Conservation (phyloP, 345 rosid genomes). For the Isatis tinctoria region DNA sequence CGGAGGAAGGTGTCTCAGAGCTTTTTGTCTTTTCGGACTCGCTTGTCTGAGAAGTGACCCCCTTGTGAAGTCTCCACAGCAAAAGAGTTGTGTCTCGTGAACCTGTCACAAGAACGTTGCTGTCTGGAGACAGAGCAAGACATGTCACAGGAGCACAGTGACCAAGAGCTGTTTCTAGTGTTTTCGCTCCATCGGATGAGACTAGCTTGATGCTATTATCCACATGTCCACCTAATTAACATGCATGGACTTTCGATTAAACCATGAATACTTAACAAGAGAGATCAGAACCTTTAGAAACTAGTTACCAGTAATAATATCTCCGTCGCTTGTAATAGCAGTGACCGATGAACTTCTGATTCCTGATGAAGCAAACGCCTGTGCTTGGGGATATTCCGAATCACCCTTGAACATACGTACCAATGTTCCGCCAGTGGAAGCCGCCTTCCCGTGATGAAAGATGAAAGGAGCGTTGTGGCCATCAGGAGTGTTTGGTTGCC, state of each 20-base stretch:
- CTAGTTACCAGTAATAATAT: slow-evolving; percentile 74
- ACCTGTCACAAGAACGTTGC: slow-evolving; percentile 87
- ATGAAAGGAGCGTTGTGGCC: slow-evolving; percentile 83
- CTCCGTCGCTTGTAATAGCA: slow-evolving; percentile 65
- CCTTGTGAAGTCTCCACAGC: slow-evolving; percentile 79
- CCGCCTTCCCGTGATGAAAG: slow-evolving; percentile 79
- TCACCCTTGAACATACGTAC: slow-evolving; percentile 88
- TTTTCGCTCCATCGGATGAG: slow-evolving; percentile 82
- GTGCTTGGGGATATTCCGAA: slow-evolving; percentile 81
- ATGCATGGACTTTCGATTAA: background rate
- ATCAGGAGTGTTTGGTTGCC: slow-evolving; percentile 95
- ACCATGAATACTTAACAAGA: slow-evolving; percentile 8
- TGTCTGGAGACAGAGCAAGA: slow-evolving; percentile 76
- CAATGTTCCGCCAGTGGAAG: slow-evolving; percentile 62
- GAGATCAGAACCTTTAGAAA: background rate
- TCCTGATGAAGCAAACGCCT: slow-evolving; percentile 79
- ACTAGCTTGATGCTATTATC: slow-evolving; percentile 86
- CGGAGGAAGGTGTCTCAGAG: slow-evolving; percentile 40
- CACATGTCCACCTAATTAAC: slow-evolving; percentile 68
- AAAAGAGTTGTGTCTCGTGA: slow-evolving; percentile 83
- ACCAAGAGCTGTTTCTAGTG: slow-evolving; percentile 74
- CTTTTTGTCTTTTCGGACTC: slow-evolving; percentile 45
- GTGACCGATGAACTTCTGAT: slow-evolving; percentile 66
- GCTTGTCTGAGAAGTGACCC: slow-evolving; percentile 42
- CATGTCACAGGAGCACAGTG: slow-evolving; percentile 98